phyloP scores from a whole-genome alignment of 1,139 yeast genomes.

The Saccharomyces uvarum region DNA sequence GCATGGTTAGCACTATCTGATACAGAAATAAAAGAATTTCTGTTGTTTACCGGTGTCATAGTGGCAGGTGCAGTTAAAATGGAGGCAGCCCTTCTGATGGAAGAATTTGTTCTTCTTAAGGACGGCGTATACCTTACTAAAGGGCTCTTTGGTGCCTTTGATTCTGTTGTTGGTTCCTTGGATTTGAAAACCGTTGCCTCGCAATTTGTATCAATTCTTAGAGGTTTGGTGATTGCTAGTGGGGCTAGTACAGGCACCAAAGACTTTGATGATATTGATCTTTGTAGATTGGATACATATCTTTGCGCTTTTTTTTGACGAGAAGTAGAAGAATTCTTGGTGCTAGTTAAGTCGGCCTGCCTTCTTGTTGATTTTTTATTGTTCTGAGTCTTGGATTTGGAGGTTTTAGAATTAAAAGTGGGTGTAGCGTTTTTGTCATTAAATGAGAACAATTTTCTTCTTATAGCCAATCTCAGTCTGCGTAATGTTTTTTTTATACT shows the following conservation, averaged over 20 bases:
- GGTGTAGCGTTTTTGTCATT: conserved; percentile 1
- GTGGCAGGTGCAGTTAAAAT: conserved; percentile 17
- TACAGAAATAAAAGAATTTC: conserved; percentile 1
- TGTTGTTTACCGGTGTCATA: conserved; percentile 8
- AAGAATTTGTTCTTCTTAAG: conserved; percentile 31
- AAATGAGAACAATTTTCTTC: conserved; percentile 13
- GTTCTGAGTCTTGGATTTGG: conserved; percentile 3
- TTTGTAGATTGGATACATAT: conserved; percentile 24
- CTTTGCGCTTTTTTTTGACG: conserved; percentile 27
- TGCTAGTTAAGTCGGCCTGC: conserved; percentile 6
- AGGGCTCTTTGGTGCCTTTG: not conserved
- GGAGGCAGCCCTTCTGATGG: conserved; percentile 33
- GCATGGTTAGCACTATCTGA: not conserved
- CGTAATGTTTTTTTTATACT: conserved; percentile 17
- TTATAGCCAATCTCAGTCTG: conserved; percentile 15
- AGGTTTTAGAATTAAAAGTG: conserved; percentile 1
- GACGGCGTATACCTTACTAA: conserved; percentile 15
- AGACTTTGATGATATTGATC: conserved; percentile 22
- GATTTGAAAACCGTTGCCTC: not conserved
- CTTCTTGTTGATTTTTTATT: conserved; percentile 3
- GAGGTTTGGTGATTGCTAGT: not conserved
- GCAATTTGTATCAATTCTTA: not conserved
- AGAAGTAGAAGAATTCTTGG: conserved; percentile 16
- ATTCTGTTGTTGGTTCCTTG: not conserved
- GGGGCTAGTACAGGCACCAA: conserved; percentile 14